These are phyloP conservation scores for Xylaria sp. DNA, from an alignment of 2,329 filamentous ascomycete species.

Conservation along the genomic window DNA sequence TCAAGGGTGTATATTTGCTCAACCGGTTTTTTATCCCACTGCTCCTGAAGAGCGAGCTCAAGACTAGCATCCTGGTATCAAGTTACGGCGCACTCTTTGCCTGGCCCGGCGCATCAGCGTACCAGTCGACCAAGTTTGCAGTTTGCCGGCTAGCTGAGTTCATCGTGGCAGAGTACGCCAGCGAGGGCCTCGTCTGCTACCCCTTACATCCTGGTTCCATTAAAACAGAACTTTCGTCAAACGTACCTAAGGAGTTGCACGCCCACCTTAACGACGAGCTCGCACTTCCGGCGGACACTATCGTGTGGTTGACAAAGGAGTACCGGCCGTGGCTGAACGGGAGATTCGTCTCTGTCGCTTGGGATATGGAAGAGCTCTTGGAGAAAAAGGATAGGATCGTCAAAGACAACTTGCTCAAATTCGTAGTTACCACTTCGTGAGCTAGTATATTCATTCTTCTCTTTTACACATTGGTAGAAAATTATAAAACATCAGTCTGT, in stretches of 20 bases:
- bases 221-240: constrained; percentile 48
- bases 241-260: constrained; percentile 42
- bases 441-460: too few relatives aligned
- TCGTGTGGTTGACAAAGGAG: constrained; percentile 34
- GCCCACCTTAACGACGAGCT: constrained; percentile 36
- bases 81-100: constrained; percentile 47
- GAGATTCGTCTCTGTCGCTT: constrained; percentile 38
- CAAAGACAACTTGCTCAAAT: constrained; percentile 39
- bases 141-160: constrained; percentile 52
- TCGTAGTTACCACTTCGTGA: too few relatives aligned
- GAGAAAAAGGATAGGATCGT: constrained; percentile 40
- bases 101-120: constrained; percentile 46
- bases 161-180: constrained; percentile 49
- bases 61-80: constrained; percentile 49
- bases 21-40: constrained; percentile 37
- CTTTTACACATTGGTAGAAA: too few relatives aligned
- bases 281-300: constrained; percentile 38
- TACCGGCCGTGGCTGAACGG: constrained; percentile 36
- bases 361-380: constrained; percentile 43
- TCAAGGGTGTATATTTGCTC: constrained; percentile 39
- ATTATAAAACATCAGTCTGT: too few relatives aligned
- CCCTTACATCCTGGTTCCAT: constrained; percentile 54
- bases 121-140: constrained; percentile 54
- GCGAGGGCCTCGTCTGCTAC: constrained; percentile 49
- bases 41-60: constrained; percentile 39